Base-by-base conservation (phyloP, 805 yeast genomes). In the Candida verbasci region DNA sequence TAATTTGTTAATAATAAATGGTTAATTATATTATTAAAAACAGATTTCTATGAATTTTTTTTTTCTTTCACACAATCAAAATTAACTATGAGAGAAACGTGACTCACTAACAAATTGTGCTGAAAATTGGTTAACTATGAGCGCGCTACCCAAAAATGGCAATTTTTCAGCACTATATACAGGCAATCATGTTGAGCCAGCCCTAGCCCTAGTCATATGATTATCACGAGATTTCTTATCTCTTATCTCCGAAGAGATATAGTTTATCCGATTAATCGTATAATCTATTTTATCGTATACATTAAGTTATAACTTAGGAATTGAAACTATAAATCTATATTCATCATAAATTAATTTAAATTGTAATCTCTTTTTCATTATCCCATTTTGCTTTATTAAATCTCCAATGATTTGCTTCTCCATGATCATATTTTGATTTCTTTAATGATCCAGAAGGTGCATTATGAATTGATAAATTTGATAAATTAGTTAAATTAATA, bases 381-480 rank as follows among this genome's bases (percentile, higher is more conserved):
- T 70, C 70, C 76, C 83, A 79, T 39, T 68, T 68, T 23, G 62
- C 60, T 37, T 72, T 64, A 41, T 62, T 63, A 46, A 81, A 75
- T 64, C 89, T 76, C 94, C 94, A 85, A 58, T 85, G 94, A 28
- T 68, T 61, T 11, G 75, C 54, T 2, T 63, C 60, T 14, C 70
- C 72, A 14, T 58, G 47, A 40, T 78, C 85, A 29, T 78, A 72
- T 48, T 78, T 80, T 3, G 75, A 73, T 35, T 72, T 75, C 42
- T 66, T 69, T 15, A 59, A 42, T 2, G 82, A 64, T 29, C 93
- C 91, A 37, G 86, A 80, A 9, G 85, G 81, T 11, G 76, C 81
- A 52, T 82, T 80, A 44, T 71, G 72, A 32, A 68, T 66, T 7
- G 89, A 81, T 40, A 83, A 65, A 42, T 69, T 67, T 30, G 82